These are phyloP conservation scores for Phytophthora kernoviae DNA, from an alignment of 352 stramenopile genomes.

Conservation along the genomic window DNA sequence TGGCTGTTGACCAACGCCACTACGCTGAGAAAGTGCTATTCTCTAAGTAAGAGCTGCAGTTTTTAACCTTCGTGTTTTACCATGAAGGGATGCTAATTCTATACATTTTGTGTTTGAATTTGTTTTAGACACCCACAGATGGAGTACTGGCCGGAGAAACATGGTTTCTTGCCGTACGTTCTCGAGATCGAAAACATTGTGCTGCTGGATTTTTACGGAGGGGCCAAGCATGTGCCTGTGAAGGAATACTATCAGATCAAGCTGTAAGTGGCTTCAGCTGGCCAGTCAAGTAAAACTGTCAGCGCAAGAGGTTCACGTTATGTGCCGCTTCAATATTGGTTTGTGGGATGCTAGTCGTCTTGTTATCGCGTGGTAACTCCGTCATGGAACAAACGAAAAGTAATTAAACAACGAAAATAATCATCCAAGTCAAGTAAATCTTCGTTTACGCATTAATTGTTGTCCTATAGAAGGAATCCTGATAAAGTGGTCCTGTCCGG, in stretches of 20 bases:
- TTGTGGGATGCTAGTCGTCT: too few relatives aligned
- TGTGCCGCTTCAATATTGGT: too few relatives aligned
- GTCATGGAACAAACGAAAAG: too few relatives aligned
- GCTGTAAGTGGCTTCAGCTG: conserved; percentile 19
- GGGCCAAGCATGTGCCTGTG: conserved; percentile 62
- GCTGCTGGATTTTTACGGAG: conserved; percentile 75
- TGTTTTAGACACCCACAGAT: conserved; percentile 67
- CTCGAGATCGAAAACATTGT: conserved; percentile 66
- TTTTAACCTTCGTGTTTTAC: neutral
- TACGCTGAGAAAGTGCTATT: conserved; percentile 68
- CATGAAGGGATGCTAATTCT: neutral
- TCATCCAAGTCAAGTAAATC: too few relatives aligned
- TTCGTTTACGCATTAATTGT: too few relatives aligned
- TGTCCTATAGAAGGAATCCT: too few relatives aligned
- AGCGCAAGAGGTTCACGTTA: too few relatives aligned
- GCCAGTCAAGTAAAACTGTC: neutral
- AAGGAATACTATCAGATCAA: conserved; percentile 71
- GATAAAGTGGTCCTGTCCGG: too few relatives aligned
- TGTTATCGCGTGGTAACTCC: too few relatives aligned
- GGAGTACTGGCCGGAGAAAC: conserved; percentile 59
- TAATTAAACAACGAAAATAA: too few relatives aligned
- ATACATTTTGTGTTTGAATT: neutral
- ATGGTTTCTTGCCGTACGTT: conserved; percentile 60
- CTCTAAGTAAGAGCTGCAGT: conserved; percentile 54
- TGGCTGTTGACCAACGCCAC: conserved; percentile 41